Evolutionary conservation across 352 stramenopile species (phyloP), one percentile per base, ranked within the genome.

Genomic region (Elongisporangium senticosum): DNA sequence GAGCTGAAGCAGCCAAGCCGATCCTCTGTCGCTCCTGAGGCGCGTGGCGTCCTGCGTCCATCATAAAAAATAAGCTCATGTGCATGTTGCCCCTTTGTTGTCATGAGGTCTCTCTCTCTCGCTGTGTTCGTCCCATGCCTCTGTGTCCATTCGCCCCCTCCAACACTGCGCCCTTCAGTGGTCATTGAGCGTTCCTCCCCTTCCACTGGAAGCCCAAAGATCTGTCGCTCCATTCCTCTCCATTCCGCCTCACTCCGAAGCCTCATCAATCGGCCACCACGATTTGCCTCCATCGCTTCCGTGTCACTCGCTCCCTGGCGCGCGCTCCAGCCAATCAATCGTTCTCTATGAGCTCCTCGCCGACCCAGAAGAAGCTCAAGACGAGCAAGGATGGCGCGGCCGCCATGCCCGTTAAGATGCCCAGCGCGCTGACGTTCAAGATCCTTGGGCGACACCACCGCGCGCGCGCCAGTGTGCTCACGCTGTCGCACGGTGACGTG

Each of bases 401-500:
- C 33, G 15, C 59, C 48, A 53, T 48, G 43, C 51, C 58, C 28
- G 65, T 62, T 58, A 77, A 75, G 61, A 76, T 85, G 70, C 75
- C 72, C 37, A 85, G 72, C 48, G 72, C 72, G 28, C 55, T 85
- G 55, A 72, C 55, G 48, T 75, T 85, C 49, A 63, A 77, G 21
- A 73, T 84, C 59, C 58, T 84, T 23, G 75, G 64, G 0, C 68
- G 69, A 4, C 56, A 78, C 62, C 68, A 80, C 57, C 75, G 77
- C 49, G 86, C 87, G 20, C 77, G 89, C 37, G 90, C 89, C 8
- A 72, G 68, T 26, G 86, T 87, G 39, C 71, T 97, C 52, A 75
- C 74, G 47, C 68, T 97, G 48, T 87, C 87, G 5, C 91, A 98
- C 62, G 91, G 90, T 37, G 62, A 72, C 20, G 86, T 98, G 43